phyloP scores from a whole-genome alignment of 2,329 filamentous ascomycete species.

The Beauveria sp. region DNA sequence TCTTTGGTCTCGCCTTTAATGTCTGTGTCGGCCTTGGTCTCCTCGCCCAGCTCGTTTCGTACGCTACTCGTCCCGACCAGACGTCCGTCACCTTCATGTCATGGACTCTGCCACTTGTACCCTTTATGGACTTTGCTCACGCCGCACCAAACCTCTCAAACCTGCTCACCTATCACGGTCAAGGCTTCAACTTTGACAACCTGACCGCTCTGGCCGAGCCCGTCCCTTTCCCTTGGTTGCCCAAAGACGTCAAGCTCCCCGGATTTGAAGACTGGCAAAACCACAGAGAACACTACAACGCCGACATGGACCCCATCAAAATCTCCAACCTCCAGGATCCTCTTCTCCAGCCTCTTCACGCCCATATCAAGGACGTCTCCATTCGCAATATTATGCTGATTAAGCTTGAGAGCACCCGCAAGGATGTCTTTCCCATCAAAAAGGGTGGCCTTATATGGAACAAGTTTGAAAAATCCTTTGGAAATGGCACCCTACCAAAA shows the following conservation, averaged over 20 bases:
- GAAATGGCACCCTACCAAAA: constrained; percentile 25
- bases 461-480: constrained; percentile 24
- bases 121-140: constrained; percentile 25
- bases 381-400: constrained; percentile 37
- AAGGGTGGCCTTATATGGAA: constrained; percentile 31
- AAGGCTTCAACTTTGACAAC: constrained; percentile 20
- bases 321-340: constrained; percentile 31
- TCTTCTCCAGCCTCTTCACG: constrained; percentile 20
- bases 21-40: constrained; percentile 12
- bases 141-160: constrained; percentile 20
- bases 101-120: constrained; percentile 25
- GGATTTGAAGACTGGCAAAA: constrained; percentile 23
- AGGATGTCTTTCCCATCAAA: constrained; percentile 37
- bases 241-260: constrained; percentile 14
- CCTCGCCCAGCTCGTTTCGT: constrained; percentile 16
- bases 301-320: constrained; percentile 30
- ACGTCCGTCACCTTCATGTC: constrained; percentile 27
- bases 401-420: constrained; percentile 37
- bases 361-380: constrained; percentile 22
- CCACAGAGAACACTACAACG: constrained; percentile 24
- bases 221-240: constrained; percentile 20
- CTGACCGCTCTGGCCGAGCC: constrained; percentile 20
- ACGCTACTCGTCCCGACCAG: constrained; percentile 21
- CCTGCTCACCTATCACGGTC: constrained; percentile 17
- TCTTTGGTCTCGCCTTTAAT: constrained; percentile 9